These are phyloP conservation scores for Clarireedia homoeocarpa DNA, from an alignment of 2,329 filamentous ascomycete genomes.

Conservation along the genomic window DNA sequence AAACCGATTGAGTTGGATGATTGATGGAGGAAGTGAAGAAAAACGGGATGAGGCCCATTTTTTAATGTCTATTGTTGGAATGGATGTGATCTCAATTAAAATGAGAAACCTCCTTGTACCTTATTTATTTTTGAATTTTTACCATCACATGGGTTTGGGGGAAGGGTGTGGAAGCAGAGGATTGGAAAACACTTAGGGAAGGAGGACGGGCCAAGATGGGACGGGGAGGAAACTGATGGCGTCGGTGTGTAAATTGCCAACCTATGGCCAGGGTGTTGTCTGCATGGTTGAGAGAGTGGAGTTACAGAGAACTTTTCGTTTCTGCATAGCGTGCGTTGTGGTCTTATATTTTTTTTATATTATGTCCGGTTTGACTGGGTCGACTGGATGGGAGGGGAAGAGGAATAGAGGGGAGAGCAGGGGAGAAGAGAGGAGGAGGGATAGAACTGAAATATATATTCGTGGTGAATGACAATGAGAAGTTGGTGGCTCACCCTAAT, in stretches of 20 bases:
- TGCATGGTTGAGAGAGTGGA: no score
- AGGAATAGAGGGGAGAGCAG: neutral
- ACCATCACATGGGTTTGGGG: neutral
- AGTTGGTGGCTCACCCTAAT: no score
- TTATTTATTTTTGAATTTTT: slow-evolving; percentile 1
- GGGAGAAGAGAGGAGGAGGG: neutral
- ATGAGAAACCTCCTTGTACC: slow-evolving; percentile 2
- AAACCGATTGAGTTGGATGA: slow-evolving; percentile 27
- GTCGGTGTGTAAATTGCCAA: neutral
- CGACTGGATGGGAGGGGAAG: neutral
- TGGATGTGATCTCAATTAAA: neutral
- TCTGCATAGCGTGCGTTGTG: no score
- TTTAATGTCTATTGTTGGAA: slow-evolving; percentile 16
- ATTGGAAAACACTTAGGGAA: neutral
- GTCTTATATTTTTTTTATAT: no score
- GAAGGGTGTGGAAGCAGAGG: neutral
- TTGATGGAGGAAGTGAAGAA: slow-evolving; percentile 12
- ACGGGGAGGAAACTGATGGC: neutral
- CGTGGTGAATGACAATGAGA: no score
- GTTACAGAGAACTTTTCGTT: no score
- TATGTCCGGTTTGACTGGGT: no score
- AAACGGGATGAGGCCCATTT: neutral
- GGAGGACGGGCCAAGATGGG: neutral
- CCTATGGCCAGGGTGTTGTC: no score
- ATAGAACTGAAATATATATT: neutral